Percentiles rank a stretch among this genome's conserved stretches.
Evolutionary conservation across 2,329 filamentous ascomycete genomes (phyloP).

Genomic region (Cercospora zeae-maydis): DNA sequence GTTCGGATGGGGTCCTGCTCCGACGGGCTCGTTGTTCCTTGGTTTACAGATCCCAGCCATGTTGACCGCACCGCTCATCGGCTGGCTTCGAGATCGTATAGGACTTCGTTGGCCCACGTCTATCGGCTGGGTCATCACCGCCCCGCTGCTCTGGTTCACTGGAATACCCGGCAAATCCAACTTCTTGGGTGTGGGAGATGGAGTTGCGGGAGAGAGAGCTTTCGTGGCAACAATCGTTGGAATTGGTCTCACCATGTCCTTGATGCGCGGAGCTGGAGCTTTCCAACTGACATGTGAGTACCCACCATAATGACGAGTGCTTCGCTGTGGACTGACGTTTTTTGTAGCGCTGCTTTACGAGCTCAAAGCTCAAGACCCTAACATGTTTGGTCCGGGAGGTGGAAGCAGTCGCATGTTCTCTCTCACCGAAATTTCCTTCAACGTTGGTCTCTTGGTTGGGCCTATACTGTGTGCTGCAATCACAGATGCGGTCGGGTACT

Average conservation of each 20-base stretch:
- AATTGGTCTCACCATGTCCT: conserved; percentile 12
- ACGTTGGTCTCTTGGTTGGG: conserved; percentile 19
- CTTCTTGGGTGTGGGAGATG: conserved; percentile 16
- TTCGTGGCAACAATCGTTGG: conserved; percentile 20
- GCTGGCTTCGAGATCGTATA: conserved; percentile 20
- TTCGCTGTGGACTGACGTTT: background rate
- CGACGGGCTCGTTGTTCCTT: conserved; percentile 21
- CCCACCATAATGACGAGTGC: background rate
- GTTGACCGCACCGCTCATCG: conserved; percentile 18
- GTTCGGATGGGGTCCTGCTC: conserved; percentile 20
- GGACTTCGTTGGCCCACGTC: conserved; percentile 20
- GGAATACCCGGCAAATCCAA: conserved; percentile 19
- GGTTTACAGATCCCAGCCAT: conserved; percentile 21
- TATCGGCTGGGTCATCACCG: conserved; percentile 18
- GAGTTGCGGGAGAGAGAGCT: conserved; percentile 10
- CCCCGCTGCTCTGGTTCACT: conserved; percentile 20
- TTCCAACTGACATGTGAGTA: conserved; percentile 21
- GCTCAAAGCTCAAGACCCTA: conserved; percentile 14
- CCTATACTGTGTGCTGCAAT: conserved; percentile 20
- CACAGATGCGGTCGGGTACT: conserved; percentile 18
- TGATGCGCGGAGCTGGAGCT: conserved; percentile 20
- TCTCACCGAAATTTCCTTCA: conserved; percentile 22
- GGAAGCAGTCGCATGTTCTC: conserved; percentile 20
- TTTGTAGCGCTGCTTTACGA: conserved; percentile 14
- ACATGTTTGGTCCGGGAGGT: conserved; percentile 20